Evolutionary conservation across 2,329 filamentous ascomycete species (phyloP).

Genomic region (Cucurbitaria berberidis): DNA sequence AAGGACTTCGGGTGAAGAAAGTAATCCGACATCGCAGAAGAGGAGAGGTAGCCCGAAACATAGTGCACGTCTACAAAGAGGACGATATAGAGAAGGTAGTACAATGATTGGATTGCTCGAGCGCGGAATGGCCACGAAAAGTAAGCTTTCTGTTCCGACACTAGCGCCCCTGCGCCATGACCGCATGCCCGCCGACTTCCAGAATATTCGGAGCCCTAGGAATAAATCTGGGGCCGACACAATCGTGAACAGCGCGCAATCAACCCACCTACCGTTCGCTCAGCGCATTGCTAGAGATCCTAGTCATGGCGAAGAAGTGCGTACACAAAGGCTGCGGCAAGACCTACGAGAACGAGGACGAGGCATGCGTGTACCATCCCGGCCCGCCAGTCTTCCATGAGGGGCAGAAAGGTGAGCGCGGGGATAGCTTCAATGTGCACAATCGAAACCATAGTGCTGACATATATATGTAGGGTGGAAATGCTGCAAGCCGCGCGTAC

Average conservation of each 20-base stretch:
- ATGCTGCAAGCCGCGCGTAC: conserved; percentile 95
- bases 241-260: conserved; percentile 13
- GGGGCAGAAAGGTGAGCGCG: conserved; percentile 84
- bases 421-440: not conserved
- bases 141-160: conserved; percentile 29
- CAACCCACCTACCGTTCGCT: conserved; percentile 9
- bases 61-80: conserved; percentile 8
- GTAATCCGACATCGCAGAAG: conserved; percentile 65
- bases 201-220: conserved; percentile 43
- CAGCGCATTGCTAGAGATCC: not conserved
- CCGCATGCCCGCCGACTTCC: conserved; percentile 25
- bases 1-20: conserved; percentile 75
- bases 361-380: conserved; percentile 89
- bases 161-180: conserved; percentile 36
- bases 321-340: conserved; percentile 97
- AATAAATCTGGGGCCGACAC: conserved; percentile 20
- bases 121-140: conserved; percentile 14
- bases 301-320: conserved; percentile 78
- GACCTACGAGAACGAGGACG: conserved; percentile 78
- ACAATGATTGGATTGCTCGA: not conserved
- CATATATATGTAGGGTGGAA: conserved; percentile 77
- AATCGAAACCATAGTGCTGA: conserved; percentile 8
- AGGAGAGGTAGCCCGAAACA: conserved; percentile 42
- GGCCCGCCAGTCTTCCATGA: conserved; percentile 93
- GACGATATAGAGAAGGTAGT: not conserved